Conservation (phyloP, 306 rosid genomes). For the Vigna hirtella region DNA sequence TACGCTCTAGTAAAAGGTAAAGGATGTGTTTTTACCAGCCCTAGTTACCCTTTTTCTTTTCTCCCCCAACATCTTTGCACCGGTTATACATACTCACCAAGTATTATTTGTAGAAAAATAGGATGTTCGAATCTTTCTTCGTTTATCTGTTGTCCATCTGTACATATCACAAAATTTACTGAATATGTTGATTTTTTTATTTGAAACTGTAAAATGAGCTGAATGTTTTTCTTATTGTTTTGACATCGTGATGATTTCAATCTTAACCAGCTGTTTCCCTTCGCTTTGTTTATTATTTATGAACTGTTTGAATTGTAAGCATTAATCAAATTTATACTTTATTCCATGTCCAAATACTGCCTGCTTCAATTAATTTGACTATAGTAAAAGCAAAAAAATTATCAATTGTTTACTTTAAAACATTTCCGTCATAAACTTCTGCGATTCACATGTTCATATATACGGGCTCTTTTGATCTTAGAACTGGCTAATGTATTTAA, state of each 20-base stretch:
- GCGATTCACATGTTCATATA: too few species aligned
- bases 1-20: slow-evolving; percentile 12
- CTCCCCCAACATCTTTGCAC: neutral
- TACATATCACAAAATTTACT: slow-evolving; percentile 33
- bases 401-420: neutral
- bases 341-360: neutral
- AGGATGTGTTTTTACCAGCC: slow-evolving; percentile 16
- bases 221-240: neutral
- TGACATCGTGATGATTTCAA: neutral
- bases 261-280: neutral
- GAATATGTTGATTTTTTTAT: slow-evolving; percentile 30
- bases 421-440: too few species aligned
- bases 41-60: neutral
- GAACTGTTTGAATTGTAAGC: neutral
- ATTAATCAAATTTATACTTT: neutral
- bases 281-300: neutral
- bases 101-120: slow-evolving; percentile 35
- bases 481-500: too few species aligned
- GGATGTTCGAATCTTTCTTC: slow-evolving; percentile 13
- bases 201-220: neutral
- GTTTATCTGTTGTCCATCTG: slow-evolving; percentile 14
- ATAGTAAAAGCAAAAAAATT: neutral
- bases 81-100: neutral
- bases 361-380: neutral
- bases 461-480: neutral